phyloP scores from a whole-genome alignment of 345 rosid species.

The Turnera subulata region DNA sequence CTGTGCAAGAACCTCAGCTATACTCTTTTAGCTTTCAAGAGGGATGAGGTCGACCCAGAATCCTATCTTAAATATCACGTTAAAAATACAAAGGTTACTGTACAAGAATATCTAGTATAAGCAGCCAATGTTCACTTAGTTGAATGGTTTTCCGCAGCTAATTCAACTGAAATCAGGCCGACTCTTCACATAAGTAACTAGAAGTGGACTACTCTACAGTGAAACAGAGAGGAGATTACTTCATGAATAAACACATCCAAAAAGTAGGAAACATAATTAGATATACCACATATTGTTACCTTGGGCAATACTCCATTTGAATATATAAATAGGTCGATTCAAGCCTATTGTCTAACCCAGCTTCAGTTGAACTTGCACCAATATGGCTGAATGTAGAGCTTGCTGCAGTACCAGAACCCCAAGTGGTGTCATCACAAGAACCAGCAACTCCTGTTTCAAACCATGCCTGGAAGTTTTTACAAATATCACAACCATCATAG shows the following conservation, averaged over 20 bases:
- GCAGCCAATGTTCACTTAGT: too few relatives aligned
- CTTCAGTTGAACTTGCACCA: slow-evolving; percentile 53
- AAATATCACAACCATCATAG: slow-evolving; percentile 23
- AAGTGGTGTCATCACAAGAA: slow-evolving; percentile 51
- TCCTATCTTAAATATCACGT: too few relatives aligned
- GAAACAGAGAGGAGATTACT: too few relatives aligned
- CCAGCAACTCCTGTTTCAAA: slow-evolving; percentile 79
- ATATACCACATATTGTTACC: slow-evolving; percentile 40
- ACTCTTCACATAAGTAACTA: too few relatives aligned
- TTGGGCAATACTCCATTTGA: slow-evolving; percentile 96
- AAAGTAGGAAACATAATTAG: not conserved
- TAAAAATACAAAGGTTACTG: too few relatives aligned
- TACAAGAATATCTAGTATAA: too few relatives aligned
- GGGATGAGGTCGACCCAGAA: too few relatives aligned
- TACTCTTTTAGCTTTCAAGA: too few relatives aligned
- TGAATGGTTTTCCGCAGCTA: too few relatives aligned
- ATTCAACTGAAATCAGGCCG: too few relatives aligned
- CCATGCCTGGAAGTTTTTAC: slow-evolving; percentile 74
- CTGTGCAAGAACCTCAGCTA: too few relatives aligned
- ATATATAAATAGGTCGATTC: slow-evolving; percentile 84
- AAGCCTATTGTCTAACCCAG: slow-evolving; percentile 60
- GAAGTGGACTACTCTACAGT: not conserved
- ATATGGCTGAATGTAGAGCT: slow-evolving; percentile 57
- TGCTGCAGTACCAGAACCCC: slow-evolving; percentile 75
- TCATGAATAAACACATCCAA: not conserved